These are phyloP conservation scores for Penicillium aurantiogriseum DNA, from an alignment of 2,329 filamentous ascomycete species.

Conservation along the genomic window DNA sequence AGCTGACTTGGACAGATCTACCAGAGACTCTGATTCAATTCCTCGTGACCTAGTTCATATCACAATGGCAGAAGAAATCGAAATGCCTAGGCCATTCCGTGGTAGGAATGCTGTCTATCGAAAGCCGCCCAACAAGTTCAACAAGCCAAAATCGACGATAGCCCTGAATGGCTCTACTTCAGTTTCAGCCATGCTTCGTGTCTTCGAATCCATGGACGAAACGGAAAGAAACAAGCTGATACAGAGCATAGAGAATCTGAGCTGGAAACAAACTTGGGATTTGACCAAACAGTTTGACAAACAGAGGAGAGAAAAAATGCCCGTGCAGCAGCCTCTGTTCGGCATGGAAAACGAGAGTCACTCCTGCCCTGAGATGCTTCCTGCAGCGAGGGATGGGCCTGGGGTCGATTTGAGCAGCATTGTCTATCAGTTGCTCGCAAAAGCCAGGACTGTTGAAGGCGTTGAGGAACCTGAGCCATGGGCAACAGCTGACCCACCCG, in stretches of 20 bases:
- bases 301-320: background rate
- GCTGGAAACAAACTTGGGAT: background rate
- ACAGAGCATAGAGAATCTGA: background rate
- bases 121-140: background rate
- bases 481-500: background rate
- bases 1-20: background rate
- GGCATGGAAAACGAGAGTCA: slow-evolving; percentile 5
- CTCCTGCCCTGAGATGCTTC: slow-evolving; percentile 21
- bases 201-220: background rate
- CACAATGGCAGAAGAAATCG: background rate
- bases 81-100: background rate
- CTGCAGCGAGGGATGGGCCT: slow-evolving; percentile 28
- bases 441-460: background rate
- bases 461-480: background rate
- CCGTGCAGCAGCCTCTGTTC: background rate
- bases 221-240: background rate
- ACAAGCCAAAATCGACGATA: background rate
- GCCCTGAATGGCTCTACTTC: background rate
- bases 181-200: background rate
- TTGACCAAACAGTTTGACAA: background rate
- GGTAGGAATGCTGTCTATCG: background rate
- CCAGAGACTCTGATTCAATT: background rate
- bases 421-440: slow-evolving; percentile 18
- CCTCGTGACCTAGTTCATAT: background rate
- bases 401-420: slow-evolving; percentile 26